These are phyloP conservation scores for Acer campestre DNA, from an alignment of 345 rosid genomes.

Conservation along the genomic window DNA sequence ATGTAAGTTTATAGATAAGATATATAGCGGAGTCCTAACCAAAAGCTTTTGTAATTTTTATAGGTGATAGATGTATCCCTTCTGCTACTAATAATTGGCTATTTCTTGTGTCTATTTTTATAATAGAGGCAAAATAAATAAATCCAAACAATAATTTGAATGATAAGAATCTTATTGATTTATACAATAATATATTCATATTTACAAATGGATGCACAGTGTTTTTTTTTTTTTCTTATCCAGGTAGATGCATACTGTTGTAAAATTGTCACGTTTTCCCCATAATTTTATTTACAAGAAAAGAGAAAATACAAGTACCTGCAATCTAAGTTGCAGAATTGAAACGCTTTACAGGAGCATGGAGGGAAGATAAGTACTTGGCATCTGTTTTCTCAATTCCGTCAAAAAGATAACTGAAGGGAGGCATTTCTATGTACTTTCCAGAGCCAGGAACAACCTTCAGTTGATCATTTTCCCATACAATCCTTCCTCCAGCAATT, in stretches of 20 bases:
- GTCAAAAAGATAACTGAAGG: constrained; percentile 73
- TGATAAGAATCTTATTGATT: background rate
- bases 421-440: constrained; percentile 70
- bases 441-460: constrained; percentile 77
- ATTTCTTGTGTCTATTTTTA: too few relatives aligned
- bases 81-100: too few relatives aligned
- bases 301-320: background rate
- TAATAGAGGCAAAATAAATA: background rate
- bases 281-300: background rate
- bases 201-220: too few relatives aligned
- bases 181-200: background rate
- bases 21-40: too few relatives aligned
- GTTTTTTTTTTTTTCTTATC: too few relatives aligned
- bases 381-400: constrained; percentile 87
- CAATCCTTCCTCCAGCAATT: constrained; percentile 81
- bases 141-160: background rate
- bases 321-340: constrained; percentile 36
- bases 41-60: too few relatives aligned
- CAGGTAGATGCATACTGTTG: background rate
- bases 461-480: constrained; percentile 79
- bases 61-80: too few relatives aligned
- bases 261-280: background rate
- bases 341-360: constrained; percentile 76
- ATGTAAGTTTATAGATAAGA: too few relatives aligned
- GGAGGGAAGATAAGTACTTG: constrained; percentile 65